Conservation (phyloP, 2,329 filamentous ascomycete species). For the Stagonosporopsis tanaceti region DNA sequence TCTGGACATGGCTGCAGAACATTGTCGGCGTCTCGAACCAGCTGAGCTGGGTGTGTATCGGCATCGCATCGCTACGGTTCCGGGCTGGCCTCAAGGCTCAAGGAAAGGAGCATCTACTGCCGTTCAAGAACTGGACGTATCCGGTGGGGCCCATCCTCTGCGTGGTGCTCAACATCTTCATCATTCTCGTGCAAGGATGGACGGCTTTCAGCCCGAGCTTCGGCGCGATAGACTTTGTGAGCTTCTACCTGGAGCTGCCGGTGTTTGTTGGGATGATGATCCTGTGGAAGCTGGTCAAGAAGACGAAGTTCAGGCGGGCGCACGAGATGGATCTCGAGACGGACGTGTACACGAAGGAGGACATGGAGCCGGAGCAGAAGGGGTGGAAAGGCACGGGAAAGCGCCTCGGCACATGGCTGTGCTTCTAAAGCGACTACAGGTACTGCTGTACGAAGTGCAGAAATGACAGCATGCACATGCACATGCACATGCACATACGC, state of each 20-base stretch:
- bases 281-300: constrained; percentile 40
- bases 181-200: constrained; percentile 44
- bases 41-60: constrained; percentile 63
- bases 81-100: constrained; percentile 55
- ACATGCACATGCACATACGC: no score
- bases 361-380: constrained; percentile 36
- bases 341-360: constrained; percentile 43
- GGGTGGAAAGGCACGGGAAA: constrained; percentile 31
- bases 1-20: constrained; percentile 72
- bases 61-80: constrained; percentile 67
- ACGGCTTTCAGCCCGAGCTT: constrained; percentile 63
- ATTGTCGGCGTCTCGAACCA: constrained; percentile 67
- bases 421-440: constrained; percentile 29
- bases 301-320: constrained; percentile 36
- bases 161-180: constrained; percentile 37
- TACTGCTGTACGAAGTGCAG: not conserved
- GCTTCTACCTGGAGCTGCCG: constrained; percentile 56
- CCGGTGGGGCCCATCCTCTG: constrained; percentile 61
- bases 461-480: no score
- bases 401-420: constrained; percentile 40
- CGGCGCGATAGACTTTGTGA: constrained; percentile 57
- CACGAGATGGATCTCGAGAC: constrained; percentile 42
- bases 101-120: constrained; percentile 56
- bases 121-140: constrained; percentile 64
- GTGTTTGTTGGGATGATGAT: constrained; percentile 41